Conservation (phyloP, 805 yeast species). For the Ogataea salicorniae region DNA sequence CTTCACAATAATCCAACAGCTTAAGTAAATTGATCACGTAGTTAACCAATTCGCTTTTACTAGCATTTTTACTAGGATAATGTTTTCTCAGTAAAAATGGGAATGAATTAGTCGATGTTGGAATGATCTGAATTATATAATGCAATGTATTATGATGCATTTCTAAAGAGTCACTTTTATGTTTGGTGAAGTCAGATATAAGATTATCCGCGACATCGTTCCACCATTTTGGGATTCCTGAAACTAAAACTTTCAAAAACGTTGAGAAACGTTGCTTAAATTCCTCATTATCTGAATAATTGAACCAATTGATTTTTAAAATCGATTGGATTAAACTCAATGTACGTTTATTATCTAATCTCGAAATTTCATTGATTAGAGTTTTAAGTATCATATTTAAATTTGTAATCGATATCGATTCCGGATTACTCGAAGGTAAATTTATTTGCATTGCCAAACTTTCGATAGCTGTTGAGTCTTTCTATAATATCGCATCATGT, state of each 20-base stretch:
- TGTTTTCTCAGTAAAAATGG: conserved; percentile 50
- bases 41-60: conserved; percentile 47
- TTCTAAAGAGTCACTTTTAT: conserved; percentile 10
- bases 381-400: conserved; percentile 51
- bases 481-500: conserved; percentile 15
- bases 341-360: conserved; percentile 55
- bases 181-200: conserved; percentile 51
- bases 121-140: conserved; percentile 66
- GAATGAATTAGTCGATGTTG: conserved; percentile 70
- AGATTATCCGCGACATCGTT: conserved; percentile 69
- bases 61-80: conserved; percentile 78
- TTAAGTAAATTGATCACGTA: conserved; percentile 62
- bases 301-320: conserved; percentile 62
- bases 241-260: conserved; percentile 72
- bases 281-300: conserved; percentile 27
- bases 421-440: conserved; percentile 46
- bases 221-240: conserved; percentile 88
- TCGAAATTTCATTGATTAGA: conserved; percentile 60
- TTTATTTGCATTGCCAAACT: conserved; percentile 55
- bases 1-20: conserved; percentile 66
- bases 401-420: conserved; percentile 48
- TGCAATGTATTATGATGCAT: conserved; percentile 63
- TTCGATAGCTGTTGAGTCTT: conserved; percentile 52
- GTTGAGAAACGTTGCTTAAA: conserved; percentile 56
- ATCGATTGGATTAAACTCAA: conserved; percentile 54